A percentile compares a stretch with the other conserved stretches of the same genome.
Conservation (phyloP, 2,329 filamentous ascomycete species). For the Fusarium sarcochroum region DNA sequence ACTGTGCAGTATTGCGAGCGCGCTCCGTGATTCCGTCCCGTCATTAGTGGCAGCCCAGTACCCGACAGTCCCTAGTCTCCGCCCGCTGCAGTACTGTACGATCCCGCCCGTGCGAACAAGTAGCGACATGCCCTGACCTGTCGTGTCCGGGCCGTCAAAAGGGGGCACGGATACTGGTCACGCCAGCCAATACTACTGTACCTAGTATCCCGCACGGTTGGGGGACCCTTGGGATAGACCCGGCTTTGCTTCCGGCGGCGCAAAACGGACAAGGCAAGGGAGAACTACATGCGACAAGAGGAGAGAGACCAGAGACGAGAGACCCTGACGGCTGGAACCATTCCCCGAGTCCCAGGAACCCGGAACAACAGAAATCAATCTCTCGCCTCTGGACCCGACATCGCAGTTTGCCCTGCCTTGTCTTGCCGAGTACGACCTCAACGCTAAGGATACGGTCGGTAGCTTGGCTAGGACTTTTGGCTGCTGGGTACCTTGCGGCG, state of each 20-base stretch:
- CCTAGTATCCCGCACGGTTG: slow-evolving; percentile 41
- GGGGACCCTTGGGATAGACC: slow-evolving; percentile 21
- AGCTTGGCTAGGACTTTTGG: neutral
- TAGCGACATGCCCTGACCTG: slow-evolving; percentile 11
- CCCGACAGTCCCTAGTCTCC: slow-evolving; percentile 33
- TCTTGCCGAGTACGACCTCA: slow-evolving; percentile 1
- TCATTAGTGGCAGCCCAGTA: slow-evolving; percentile 30
- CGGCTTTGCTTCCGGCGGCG: slow-evolving; percentile 36
- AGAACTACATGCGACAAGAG: slow-evolving; percentile 7
- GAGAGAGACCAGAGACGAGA: slow-evolving; percentile 4
- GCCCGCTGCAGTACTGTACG: slow-evolving; percentile 29
- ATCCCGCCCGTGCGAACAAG: slow-evolving; percentile 39
- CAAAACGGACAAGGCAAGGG: slow-evolving; percentile 25
- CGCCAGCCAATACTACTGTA: slow-evolving; percentile 25
- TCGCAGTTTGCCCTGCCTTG: slow-evolving; percentile 7
- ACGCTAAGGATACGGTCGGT: slow-evolving; percentile 9
- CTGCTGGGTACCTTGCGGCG: neutral
- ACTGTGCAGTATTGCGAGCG: slow-evolving; percentile 15
- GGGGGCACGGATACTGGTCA: slow-evolving; percentile 32
- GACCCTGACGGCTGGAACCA: slow-evolving; percentile 17
- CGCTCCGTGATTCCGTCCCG: slow-evolving; percentile 40
- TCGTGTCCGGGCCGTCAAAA: slow-evolving; percentile 11
- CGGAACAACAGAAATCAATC: slow-evolving; percentile 7
- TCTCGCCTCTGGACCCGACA: slow-evolving; percentile 5
- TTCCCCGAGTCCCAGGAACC: slow-evolving; percentile 35